Percentiles rank a stretch among this genome's conserved stretches.
Conservation (phyloP, 2,329 filamentous ascomycete species). For the Paracorniculantispora psalliotae region DNA sequence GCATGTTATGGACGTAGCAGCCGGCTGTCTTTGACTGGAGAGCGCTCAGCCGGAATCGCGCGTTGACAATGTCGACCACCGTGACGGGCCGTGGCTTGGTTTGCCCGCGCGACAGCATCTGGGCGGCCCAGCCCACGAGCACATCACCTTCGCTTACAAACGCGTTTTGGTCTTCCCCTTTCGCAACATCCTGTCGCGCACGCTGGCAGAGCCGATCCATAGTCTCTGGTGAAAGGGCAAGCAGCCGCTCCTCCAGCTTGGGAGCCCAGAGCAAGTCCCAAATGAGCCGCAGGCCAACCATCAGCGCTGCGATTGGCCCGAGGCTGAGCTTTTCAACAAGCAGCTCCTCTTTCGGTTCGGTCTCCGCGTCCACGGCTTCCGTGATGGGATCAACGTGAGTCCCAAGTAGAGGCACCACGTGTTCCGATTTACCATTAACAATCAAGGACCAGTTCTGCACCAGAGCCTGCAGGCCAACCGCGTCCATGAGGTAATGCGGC, state of each 20-base stretch:
- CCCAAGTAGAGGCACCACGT: slow-evolving; percentile 28
- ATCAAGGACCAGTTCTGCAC: slow-evolving; percentile 2
- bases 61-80: slow-evolving; percentile 23
- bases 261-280: not conserved
- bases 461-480: not conserved
- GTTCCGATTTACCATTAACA: not conserved
- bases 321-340: not conserved
- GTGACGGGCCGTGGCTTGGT: slow-evolving; percentile 22
- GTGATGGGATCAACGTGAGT: not conserved
- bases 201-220: slow-evolving; percentile 26
- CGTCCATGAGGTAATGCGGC: slow-evolving; percentile 6
- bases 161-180: slow-evolving; percentile 18
- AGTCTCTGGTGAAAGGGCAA: slow-evolving; percentile 33
- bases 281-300: not conserved
- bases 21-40: slow-evolving; percentile 15
- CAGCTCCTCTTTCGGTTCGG: not conserved
- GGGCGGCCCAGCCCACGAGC: slow-evolving; percentile 36
- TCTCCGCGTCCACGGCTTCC: slow-evolving; percentile 6
- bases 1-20: slow-evolving; percentile 26
- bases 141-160: slow-evolving; percentile 45
- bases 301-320: not conserved
- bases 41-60: slow-evolving; percentile 22
- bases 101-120: slow-evolving; percentile 19
- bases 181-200: slow-evolving; percentile 27
- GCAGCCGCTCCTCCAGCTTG: slow-evolving; percentile 27